Conservation (phyloP, 2,329 filamentous ascomycete genomes). For the Diaporthe vexans region DNA sequence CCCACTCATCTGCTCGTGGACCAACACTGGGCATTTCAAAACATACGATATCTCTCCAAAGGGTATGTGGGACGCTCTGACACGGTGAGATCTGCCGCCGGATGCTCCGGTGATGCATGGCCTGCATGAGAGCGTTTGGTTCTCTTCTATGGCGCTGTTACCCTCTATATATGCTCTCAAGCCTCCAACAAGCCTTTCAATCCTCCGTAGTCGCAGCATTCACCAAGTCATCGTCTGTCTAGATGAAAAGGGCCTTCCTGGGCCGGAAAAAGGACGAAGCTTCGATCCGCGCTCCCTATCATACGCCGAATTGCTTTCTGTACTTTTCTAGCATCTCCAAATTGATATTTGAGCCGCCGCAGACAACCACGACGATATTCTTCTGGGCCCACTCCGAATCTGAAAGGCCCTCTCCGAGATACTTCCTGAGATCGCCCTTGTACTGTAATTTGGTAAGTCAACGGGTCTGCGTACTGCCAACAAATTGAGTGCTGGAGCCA, state of each 20-base stretch:
- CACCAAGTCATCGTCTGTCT: not conserved
- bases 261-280: too few relatives aligned
- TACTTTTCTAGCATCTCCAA: constrained; percentile 73
- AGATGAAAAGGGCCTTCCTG: too few relatives aligned
- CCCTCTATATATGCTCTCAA: not conserved
- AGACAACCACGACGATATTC: constrained; percentile 87
- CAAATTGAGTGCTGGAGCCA: not conserved
- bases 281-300: not conserved
- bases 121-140: not conserved
- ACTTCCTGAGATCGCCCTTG: constrained; percentile 71
- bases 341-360: constrained; percentile 80
- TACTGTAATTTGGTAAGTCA: constrained; percentile 56
- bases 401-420: constrained; percentile 66
- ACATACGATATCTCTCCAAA: too few relatives aligned
- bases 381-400: constrained; percentile 73
- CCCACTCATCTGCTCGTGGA: not conserved
- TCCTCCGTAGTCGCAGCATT: not conserved
- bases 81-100: not conserved
- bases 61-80: too few relatives aligned
- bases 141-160: not conserved
- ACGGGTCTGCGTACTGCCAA: not conserved
- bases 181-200: not conserved
- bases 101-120: not conserved
- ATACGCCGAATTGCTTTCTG: constrained; percentile 60
- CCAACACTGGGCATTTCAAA: not conserved